These are phyloP conservation scores for Aspergillus sp. DNA, from an alignment of 2,329 filamentous ascomycete genomes.

Conservation along the genomic window DNA sequence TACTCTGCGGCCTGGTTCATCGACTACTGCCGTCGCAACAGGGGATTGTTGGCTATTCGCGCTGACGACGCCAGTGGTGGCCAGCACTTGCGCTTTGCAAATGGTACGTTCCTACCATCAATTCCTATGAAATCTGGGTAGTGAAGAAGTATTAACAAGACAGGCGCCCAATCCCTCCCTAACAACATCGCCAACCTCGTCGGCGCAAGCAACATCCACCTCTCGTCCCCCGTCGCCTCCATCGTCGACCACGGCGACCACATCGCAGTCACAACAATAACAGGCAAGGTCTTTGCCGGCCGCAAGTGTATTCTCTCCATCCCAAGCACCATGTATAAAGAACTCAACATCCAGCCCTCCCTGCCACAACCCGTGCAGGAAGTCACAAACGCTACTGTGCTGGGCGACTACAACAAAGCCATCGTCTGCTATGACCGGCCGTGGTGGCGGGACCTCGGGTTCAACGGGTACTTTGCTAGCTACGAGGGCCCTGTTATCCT, in stretches of 20 bases:
- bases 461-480: conserved; percentile 42
- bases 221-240: background rate
- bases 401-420: conserved; percentile 39
- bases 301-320: conserved; percentile 50
- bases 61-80: conserved; percentile 37
- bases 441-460: conserved; percentile 31
- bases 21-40: conserved; percentile 40
- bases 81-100: conserved; percentile 35
- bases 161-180: conserved; percentile 12
- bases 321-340: conserved; percentile 49
- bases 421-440: conserved; percentile 45
- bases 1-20: conserved; percentile 41
- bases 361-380: conserved; percentile 30
- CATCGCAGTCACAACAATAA: conserved; percentile 6
- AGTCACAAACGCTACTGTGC: conserved; percentile 29
- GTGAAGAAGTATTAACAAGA: background rate
- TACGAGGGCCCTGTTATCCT: conserved; percentile 41
- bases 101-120: no score
- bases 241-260: background rate
- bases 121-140: no score
- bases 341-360: conserved; percentile 48
- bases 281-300: background rate
- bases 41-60: conserved; percentile 35
- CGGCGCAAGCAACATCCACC: background rate
- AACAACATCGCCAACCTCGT: conserved; percentile 1